A percentile compares a stretch with the other conserved stretches of the same genome.
These are phyloP conservation scores for Stereum hirsutum DNA, from an alignment of 1,284 basidiomycete species.

Conservation along the genomic window DNA sequence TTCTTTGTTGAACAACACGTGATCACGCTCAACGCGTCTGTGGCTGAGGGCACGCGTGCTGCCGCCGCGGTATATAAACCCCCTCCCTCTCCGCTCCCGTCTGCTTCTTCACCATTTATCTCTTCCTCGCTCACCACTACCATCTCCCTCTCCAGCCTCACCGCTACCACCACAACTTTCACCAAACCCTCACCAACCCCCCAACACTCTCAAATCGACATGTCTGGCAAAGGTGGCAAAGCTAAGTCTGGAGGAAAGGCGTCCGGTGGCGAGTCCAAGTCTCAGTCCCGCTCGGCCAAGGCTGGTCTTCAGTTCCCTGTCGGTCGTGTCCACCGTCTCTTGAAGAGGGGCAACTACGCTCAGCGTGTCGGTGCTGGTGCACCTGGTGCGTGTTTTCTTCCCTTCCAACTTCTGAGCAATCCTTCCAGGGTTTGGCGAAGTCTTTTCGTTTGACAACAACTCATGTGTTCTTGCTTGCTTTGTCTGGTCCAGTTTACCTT, in stretches of 20 bases:
- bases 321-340: slow-evolving; percentile 87
- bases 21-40: slow-evolving; percentile 23
- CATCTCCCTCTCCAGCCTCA: slow-evolving; percentile 3
- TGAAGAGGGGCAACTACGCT: slow-evolving; percentile 69
- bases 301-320: slow-evolving; percentile 82
- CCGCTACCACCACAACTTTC: background rate
- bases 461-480: background rate
- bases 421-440: slow-evolving; percentile 41
- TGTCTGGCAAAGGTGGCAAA: slow-evolving; percentile 53
- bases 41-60: slow-evolving; percentile 17
- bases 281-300: slow-evolving; percentile 75
- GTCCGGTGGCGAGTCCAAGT: slow-evolving; percentile 36
- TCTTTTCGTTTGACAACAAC: slow-evolving; percentile 26
- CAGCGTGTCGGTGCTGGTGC: slow-evolving; percentile 54
- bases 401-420: background rate
- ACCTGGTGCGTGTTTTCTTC: slow-evolving; percentile 32
- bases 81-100: slow-evolving; percentile 5
- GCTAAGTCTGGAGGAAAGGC: slow-evolving; percentile 52
- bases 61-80: slow-evolving; percentile 13
- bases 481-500: slow-evolving; percentile 49
- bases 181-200: background rate
- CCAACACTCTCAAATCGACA: slow-evolving; percentile 16
- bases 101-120: slow-evolving; percentile 6
- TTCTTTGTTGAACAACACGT: too few species aligned
- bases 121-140: slow-evolving; percentile 5